Evolutionary conservation across 2,329 filamentous ascomycete species (phyloP).

Genomic region (Periconia digitata): DNA sequence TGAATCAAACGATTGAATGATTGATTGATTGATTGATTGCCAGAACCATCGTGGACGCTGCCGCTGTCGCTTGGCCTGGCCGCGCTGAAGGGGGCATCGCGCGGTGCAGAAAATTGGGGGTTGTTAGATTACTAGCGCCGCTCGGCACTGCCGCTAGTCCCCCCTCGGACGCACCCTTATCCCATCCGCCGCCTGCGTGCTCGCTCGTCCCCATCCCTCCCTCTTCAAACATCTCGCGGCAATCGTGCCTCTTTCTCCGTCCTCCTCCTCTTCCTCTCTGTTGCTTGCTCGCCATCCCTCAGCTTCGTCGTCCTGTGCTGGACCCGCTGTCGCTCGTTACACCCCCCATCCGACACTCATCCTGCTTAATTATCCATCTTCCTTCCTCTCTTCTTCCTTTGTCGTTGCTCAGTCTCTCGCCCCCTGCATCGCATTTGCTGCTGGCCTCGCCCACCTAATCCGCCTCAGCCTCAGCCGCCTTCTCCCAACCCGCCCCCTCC

Average conservation of each 20-base stretch:
- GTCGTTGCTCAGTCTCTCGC: neutral
- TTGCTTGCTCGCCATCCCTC: constrained; percentile 1
- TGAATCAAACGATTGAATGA: too few relatives aligned
- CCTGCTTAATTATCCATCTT: neutral
- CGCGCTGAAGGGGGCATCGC: too few relatives aligned
- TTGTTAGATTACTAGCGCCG: neutral
- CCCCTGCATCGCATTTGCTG: neutral
- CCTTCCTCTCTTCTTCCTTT: neutral
- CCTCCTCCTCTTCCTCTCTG: too few relatives aligned
- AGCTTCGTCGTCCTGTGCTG: constrained; percentile 4
- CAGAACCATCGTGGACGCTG: too few relatives aligned
- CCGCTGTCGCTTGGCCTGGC: neutral
- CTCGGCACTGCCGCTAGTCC: constrained; percentile 4
- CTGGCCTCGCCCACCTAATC: constrained; percentile 1
- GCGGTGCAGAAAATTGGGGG: neutral
- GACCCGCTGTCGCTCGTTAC: constrained; percentile 5
- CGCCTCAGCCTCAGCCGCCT: neutral
- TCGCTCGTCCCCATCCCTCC: constrained; percentile 1
- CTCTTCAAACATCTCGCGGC: constrained; percentile 3
- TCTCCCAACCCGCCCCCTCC: neutral
- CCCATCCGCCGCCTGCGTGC: neutral
- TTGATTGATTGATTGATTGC: too few relatives aligned
- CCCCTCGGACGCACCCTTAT: constrained; percentile 1
- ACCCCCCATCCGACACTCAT: neutral
- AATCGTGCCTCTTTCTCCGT: constrained; percentile 1